phyloP scores from a whole-genome alignment of 257 asterid species.

The Orobanche coerulescens region DNA sequence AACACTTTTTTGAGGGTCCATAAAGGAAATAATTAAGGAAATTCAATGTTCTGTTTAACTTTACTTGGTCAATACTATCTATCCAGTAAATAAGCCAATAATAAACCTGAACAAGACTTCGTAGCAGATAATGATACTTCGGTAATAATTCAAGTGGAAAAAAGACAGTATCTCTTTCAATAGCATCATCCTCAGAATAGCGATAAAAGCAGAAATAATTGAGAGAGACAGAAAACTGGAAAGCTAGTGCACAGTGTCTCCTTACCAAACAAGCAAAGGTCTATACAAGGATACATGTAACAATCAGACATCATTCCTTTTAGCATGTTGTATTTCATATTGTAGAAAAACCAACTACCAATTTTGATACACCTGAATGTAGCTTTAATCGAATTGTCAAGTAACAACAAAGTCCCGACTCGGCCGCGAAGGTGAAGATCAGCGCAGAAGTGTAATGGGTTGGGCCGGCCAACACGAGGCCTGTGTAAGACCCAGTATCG shows the following conservation, averaged over 20 bases:
- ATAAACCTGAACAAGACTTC: too few species aligned
- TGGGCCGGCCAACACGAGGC: too few species aligned
- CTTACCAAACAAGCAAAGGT: conserved; percentile 24
- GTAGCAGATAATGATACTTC: too few species aligned
- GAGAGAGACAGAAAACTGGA: conserved; percentile 11
- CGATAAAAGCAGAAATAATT: background rate
- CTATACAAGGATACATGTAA: conserved; percentile 16
- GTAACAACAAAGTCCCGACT: too few species aligned
- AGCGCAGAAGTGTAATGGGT: too few species aligned
- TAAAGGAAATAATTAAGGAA: too few species aligned
- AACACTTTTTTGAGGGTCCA: too few species aligned
- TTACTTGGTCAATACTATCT: background rate
- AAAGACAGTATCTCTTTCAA: background rate
- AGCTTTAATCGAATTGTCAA: conserved; percentile 1
- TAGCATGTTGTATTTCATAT: conserved; percentile 18
- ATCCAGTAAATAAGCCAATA: too few species aligned
- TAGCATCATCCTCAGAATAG: background rate
- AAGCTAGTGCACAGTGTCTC: conserved; percentile 43
- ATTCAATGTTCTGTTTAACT: too few species aligned
- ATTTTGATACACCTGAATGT: conserved; percentile 3
- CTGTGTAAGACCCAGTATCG: too few species aligned
- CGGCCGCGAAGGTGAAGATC: too few species aligned
- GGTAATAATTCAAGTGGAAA: background rate
- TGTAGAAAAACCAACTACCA: background rate
- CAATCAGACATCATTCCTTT: conserved; percentile 27